A percentile compares a stretch with the other conserved stretches of the same genome.
Evolutionary conservation across 768 basidiomycete species (phyloP).

Genomic region (Cyclocybe aegerita): DNA sequence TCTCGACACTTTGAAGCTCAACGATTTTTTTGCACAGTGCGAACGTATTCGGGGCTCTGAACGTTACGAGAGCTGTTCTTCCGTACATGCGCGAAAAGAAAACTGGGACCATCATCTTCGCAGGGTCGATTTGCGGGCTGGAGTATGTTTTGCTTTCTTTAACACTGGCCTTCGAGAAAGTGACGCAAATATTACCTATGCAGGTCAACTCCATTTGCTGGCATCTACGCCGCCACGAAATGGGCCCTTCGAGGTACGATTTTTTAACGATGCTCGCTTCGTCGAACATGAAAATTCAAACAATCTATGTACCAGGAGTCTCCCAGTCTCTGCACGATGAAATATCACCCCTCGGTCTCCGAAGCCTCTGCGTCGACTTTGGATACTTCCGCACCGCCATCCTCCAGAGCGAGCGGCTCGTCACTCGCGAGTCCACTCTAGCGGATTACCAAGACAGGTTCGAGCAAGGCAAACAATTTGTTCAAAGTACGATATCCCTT

Average conservation of each 20-base stretch:
- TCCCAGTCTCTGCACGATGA: slow-evolving; percentile 28
- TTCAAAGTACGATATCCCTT: slow-evolving; percentile 19
- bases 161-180: not conserved
- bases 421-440: slow-evolving; percentile 24
- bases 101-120: slow-evolving; percentile 37
- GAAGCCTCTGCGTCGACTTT: slow-evolving; percentile 31
- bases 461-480: slow-evolving; percentile 16
- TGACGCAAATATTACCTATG: not conserved
- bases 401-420: slow-evolving; percentile 21
- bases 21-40: slow-evolving; percentile 23
- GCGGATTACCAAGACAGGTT: slow-evolving; percentile 26
- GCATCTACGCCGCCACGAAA: slow-evolving; percentile 38
- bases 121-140: slow-evolving; percentile 40
- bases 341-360: slow-evolving; percentile 32
- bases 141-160: slow-evolving; percentile 13
- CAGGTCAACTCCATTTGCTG: slow-evolving; percentile 27
- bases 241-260: slow-evolving; percentile 27
- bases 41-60: slow-evolving; percentile 41
- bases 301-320: not conserved
- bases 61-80: slow-evolving; percentile 41
- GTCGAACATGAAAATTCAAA: too few species aligned
- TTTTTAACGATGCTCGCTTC: too few species aligned
- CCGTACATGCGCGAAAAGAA: slow-evolving; percentile 42
- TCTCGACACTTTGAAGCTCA: not conserved
- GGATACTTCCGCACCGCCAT: slow-evolving; percentile 36